Evolutionary conservation across 306 rosid species (phyloP), one percentile per base, ranked within the genome.

Genomic region (Casuarina glauca): DNA sequence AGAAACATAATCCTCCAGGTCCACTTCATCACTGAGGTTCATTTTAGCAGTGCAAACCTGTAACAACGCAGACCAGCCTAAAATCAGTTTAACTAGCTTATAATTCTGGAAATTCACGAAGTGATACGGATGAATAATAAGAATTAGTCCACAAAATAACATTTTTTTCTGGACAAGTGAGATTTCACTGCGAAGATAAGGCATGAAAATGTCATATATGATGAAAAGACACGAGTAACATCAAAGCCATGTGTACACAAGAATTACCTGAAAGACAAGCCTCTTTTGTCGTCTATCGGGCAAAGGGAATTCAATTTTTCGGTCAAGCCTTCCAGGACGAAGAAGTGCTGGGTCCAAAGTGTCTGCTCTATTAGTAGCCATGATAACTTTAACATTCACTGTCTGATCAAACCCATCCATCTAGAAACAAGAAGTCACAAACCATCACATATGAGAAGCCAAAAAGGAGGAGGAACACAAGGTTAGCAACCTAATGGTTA

Each of bases 321-420:
- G 87, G 77, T 96, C 99, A 69, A 96, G 98, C 78, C 99, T 89
- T 82, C 99, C 99, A 60, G 99, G 99, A 85, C 99, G 99, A 69
- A 93, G 80, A 62, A 96, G 93, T 63, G 99, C 99, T 75, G 99
- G 99, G 70, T 96, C 99, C 87, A 96, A 80, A 6, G 99, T 96
- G 87, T 96, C 99, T 43, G 99, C 99, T 44, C 99, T 88, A 68
- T 96, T 96, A 58, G 99, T 96, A 75, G 99, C 99, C 99, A 96
- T 96, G 58, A 96, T 96, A 69, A 96, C 99, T 84, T 96, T 96
- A 52, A 96, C 99, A 83, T 96, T 96, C 77, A 96, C 99, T 4
- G 99, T 96, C 83, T 96, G 99, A 73, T 96, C 99, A 73, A 96
- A 96, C 68, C 99, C 99, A 78, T 96, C 99, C 99, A 96, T 96